Evolutionary conservation across 371 early-diverging fungal species (phyloP).

Genomic region (Gilbertella persicaria): DNA sequence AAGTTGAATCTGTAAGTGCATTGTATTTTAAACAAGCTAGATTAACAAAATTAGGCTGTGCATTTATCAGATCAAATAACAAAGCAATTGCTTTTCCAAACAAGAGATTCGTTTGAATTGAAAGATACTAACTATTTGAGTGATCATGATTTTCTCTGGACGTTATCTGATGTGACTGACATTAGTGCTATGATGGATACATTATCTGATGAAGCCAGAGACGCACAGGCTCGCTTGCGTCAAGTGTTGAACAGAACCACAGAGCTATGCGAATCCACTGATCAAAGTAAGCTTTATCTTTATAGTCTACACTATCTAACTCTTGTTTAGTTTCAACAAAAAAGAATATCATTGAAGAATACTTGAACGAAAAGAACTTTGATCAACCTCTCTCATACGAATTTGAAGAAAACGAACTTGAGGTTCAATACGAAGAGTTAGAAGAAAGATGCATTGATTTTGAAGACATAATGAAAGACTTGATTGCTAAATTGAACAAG

Average conservation of each 20-base stretch:
- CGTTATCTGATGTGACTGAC: background rate
- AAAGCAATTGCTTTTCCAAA: background rate
- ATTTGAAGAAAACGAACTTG: background rate
- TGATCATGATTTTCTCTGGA: background rate
- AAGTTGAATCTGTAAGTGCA: conserved; percentile 11
- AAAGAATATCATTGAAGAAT: background rate
- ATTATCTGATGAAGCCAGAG: background rate
- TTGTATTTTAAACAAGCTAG: background rate
- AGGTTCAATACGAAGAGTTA: background rate
- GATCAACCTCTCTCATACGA: background rate
- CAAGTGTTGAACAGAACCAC: background rate
- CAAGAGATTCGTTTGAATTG: background rate
- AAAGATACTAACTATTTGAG: background rate
- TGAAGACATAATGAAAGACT: background rate
- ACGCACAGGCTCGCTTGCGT: background rate
- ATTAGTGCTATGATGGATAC: background rate
- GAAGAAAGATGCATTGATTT: background rate
- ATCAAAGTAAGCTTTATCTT: background rate
- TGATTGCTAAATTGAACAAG: background rate
- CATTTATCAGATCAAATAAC: background rate
- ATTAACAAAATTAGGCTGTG: background rate
- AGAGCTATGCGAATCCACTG: background rate
- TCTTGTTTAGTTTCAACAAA: background rate
- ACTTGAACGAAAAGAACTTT: background rate
- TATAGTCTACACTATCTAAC: background rate